Evolutionary conservation across 1,284 basidiomycete species (phyloP).

Genomic region (Gymnopus androsaceus): DNA sequence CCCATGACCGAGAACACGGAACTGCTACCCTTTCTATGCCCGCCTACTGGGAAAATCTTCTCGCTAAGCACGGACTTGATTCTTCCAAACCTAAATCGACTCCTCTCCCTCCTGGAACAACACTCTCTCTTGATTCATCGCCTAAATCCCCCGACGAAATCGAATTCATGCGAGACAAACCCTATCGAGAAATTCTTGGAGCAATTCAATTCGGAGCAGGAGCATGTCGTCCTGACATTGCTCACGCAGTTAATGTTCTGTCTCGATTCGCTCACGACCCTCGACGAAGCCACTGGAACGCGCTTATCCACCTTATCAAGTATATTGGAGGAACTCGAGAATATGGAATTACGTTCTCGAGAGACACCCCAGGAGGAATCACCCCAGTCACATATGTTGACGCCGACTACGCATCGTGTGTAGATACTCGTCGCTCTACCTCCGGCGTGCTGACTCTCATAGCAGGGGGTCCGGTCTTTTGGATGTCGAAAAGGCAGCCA

Average conservation of each 20-base stretch:
- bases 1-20: slow-evolving; percentile 16
- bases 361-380: slow-evolving; percentile 13
- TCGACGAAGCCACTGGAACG: slow-evolving; percentile 30
- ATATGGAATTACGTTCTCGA: slow-evolving; percentile 28
- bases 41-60: slow-evolving; percentile 25
- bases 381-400: slow-evolving; percentile 37
- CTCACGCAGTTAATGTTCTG: slow-evolving; percentile 30
- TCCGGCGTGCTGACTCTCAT: slow-evolving; percentile 33
- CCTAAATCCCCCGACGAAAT: slow-evolving; percentile 19
- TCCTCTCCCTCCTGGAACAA: slow-evolving; percentile 23
- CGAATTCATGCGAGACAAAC: slow-evolving; percentile 28
- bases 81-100: slow-evolving; percentile 23
- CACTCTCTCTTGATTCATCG: slow-evolving; percentile 18
- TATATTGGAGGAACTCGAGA: slow-evolving; percentile 34
- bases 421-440: slow-evolving; percentile 29
- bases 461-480: slow-evolving; percentile 31
- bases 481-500: slow-evolving; percentile 32
- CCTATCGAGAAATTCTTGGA: slow-evolving; percentile 28
- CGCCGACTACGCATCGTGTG: slow-evolving; percentile 35
- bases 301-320: slow-evolving; percentile 29
- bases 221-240: slow-evolving; percentile 32
- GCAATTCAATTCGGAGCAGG: slow-evolving; percentile 33
- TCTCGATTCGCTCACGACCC: slow-evolving; percentile 29
- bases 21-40: slow-evolving; percentile 26
- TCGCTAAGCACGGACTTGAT: slow-evolving; percentile 24